A percentile compares a stretch with the other conserved stretches of the same genome.
Conservation (phyloP, 78 protist genomes). For the Thecamonas trahens region DNA sequence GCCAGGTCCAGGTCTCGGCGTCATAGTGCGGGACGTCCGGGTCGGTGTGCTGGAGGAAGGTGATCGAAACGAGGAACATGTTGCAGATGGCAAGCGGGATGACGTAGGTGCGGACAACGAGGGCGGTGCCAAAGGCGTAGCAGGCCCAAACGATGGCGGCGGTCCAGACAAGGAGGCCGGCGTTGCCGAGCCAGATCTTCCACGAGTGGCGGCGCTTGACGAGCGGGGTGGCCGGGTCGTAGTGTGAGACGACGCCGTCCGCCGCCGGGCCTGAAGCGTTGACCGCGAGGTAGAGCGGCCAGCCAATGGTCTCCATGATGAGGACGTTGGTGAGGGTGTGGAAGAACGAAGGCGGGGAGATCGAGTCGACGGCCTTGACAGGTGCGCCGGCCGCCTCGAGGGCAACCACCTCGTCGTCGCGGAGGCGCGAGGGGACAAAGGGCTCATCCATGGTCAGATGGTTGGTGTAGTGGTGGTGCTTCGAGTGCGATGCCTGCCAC, state of each 20-base stretch:
- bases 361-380: too few species aligned
- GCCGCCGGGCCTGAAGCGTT: background rate
- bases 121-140: conserved; percentile 1
- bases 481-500: conserved; percentile 67
- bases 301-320: background rate
- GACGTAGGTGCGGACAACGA: conserved; percentile 21
- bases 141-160: conserved; percentile 1
- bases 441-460: conserved; percentile 41
- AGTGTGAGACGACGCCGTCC: background rate
- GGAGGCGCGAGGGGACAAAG: conserved; percentile 29
- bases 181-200: conserved; percentile 14
- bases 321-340: background rate
- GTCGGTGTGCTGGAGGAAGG: conserved; percentile 85
- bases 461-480: conserved; percentile 73
- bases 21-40: conserved; percentile 59
- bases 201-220: conserved; percentile 15
- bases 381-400: background rate
- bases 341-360: background rate
- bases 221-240: conserved; percentile 14
- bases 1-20: conserved; percentile 56
- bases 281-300: background rate
- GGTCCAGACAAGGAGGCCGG: conserved; percentile 12
- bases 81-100: conserved; percentile 28
- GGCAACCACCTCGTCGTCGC: too few species aligned
- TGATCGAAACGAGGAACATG: conserved; percentile 70